A percentile compares a stretch with the other conserved stretches of the same genome.
phyloP scores from a whole-genome alignment of 495 filamentous ascomycete species.

The Articulospora tetracladia region DNA sequence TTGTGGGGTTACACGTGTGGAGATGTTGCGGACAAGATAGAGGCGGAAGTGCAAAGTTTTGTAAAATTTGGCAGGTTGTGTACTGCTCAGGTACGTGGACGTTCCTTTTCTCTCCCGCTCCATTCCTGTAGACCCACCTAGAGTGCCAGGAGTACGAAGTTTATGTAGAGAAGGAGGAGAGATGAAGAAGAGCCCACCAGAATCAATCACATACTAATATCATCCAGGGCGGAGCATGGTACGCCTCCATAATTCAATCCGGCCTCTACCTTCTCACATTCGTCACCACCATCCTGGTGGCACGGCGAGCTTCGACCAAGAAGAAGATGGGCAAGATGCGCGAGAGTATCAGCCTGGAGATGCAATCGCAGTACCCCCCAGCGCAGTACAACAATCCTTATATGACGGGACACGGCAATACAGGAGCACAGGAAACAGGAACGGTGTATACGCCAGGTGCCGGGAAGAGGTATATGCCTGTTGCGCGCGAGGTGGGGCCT shows the following conservation, averaged over 20 bases:
- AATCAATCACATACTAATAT: too few relatives aligned
- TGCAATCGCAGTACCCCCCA: constrained; percentile 4
- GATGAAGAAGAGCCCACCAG: too few relatives aligned
- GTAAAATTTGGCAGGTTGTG: constrained; percentile 20
- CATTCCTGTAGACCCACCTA: too few relatives aligned
- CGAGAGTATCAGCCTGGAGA: constrained; percentile 12
- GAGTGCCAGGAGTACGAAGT: too few relatives aligned
- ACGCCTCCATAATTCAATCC: constrained; percentile 14
- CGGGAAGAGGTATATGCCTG: constrained; percentile 17
- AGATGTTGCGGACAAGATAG: constrained; percentile 8
- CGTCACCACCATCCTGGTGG: constrained; percentile 8
- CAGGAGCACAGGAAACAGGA: background rate
- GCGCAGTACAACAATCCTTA: background rate
- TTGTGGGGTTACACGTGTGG: constrained; percentile 21
- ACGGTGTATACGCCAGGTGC: background rate
- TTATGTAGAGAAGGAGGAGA: too few relatives aligned
- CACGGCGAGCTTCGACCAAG: constrained; percentile 6
- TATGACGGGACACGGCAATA: background rate
- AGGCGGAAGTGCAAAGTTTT: constrained; percentile 14
- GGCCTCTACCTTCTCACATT: constrained; percentile 12
- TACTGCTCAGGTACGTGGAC: constrained; percentile 12
- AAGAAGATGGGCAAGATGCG: constrained; percentile 10
- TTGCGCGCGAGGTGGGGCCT: too few relatives aligned
- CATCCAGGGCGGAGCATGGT: constrained; percentile 12
- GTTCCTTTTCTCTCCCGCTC: background rate